Percentiles rank a stretch among this genome's conserved stretches.
phyloP scores from a whole-genome alignment of 2,329 filamentous ascomycete genomes.

The Aspergillus alliaceus region DNA sequence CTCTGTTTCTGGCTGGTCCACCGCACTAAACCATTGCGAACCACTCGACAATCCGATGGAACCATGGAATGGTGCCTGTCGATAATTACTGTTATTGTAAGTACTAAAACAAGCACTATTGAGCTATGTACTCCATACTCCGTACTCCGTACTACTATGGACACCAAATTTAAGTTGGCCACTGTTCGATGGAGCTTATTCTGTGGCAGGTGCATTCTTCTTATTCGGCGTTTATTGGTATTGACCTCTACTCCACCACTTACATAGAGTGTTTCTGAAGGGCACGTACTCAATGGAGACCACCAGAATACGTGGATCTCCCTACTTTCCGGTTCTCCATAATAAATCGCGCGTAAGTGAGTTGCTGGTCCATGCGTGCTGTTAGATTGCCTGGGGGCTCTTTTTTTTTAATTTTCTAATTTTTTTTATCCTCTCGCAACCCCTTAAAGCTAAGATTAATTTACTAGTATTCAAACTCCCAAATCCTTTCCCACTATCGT shows the following conservation, averaged over 20 bases:
- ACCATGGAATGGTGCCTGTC: constrained; percentile 17
- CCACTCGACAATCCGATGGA: constrained; percentile 9
- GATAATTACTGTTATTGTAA: constrained; percentile 15
- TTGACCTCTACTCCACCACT: background rate
- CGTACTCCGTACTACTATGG: constrained; percentile 6
- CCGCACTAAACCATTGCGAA: background rate
- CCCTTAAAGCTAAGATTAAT: constrained; percentile 1
- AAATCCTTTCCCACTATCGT: background rate
- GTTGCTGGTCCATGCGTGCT: background rate
- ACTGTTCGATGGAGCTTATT: background rate
- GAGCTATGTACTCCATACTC: background rate
- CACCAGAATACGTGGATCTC: background rate
- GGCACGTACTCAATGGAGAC: background rate
- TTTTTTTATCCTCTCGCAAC: background rate
- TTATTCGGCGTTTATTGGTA: background rate
- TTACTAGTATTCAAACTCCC: background rate
- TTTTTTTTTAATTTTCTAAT: background rate
- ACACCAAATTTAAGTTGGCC: constrained; percentile 1
- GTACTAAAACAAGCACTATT: background rate
- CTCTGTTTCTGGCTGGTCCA: background rate
- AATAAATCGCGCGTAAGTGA: background rate
- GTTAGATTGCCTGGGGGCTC: background rate
- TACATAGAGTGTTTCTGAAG: no score
- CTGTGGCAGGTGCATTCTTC: background rate
- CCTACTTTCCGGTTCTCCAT: background rate